These are phyloP conservation scores for Pichia heedii DNA, from an alignment of 805 yeast species.

Conservation along the genomic window DNA sequence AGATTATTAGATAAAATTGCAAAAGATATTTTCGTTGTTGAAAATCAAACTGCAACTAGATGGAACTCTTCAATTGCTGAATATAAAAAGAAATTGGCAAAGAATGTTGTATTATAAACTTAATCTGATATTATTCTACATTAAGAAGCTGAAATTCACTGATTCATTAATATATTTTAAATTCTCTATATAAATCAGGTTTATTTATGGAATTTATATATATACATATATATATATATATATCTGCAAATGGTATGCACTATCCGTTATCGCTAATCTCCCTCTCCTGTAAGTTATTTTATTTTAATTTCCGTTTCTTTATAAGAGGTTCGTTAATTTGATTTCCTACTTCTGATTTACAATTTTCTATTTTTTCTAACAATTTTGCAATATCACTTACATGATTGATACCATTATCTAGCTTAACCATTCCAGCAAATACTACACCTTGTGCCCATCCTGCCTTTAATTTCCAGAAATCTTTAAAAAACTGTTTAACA, in stretches of 20 bases:
- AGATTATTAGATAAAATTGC: constrained; percentile 95
- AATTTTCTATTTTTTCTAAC: not conserved
- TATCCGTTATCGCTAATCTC: too few relatives aligned
- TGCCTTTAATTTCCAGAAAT: constrained; percentile 82
- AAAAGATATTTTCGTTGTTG: constrained; percentile 93
- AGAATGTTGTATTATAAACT: constrained; percentile 64
- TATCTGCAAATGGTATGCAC: too few relatives aligned
- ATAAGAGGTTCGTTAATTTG: not conserved
- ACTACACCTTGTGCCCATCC: constrained; percentile 99
- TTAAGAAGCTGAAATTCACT: too few relatives aligned
- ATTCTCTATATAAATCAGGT: not conserved
- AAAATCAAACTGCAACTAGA: constrained; percentile 88
- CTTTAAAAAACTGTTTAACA: constrained; percentile 32
- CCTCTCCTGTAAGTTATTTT: too few relatives aligned
- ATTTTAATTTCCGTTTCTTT: not conserved
- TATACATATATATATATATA: too few relatives aligned
- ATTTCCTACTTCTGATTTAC: not conserved
- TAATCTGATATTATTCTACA: too few relatives aligned
- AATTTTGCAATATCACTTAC: constrained; percentile 5
- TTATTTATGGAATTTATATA: not conserved
- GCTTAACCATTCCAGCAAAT: constrained; percentile 69
- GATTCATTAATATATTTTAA: too few relatives aligned
- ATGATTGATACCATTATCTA: constrained; percentile 56
- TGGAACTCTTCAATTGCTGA: constrained; percentile 91
- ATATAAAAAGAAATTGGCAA: constrained; percentile 92